Evolutionary conservation across 2,329 filamentous ascomycete species (phyloP), one percentile per base, ranked within the genome.

Genomic region (Sclerotinia trifoliorum): DNA sequence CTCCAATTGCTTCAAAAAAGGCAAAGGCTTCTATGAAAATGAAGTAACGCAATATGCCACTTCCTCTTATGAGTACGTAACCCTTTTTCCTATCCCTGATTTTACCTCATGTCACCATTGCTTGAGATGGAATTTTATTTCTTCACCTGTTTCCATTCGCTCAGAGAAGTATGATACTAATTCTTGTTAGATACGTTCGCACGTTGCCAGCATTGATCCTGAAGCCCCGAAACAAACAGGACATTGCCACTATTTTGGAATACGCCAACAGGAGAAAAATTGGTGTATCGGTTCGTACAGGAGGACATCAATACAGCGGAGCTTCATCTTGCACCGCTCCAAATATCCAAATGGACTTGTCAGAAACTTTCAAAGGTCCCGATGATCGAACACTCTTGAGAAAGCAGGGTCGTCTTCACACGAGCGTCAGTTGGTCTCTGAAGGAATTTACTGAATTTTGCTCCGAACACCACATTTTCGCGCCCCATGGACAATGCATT

Each of bases 241-340:
- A 84, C 61, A 81, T 84, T 62, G 73, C 76, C 15, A 71, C 74
- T 8, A 75, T 79, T 2, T 71, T 84, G 8, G 77, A 78, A 54
- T 82, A 80, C 68, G 82, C 82, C 2, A 79, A 76, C 52, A 72
- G 77, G 4, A 75, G 79, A 63, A 79, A 78, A 2, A 75, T 81
- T 21, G 78, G 80, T 4, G 77, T 84, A 1, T 81, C 83, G 11
- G 78, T 84, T 66, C 80, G 78, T 68, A 83, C 77, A 0, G 82
- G 82, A 0, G 82, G 82, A 1, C 82, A 84, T 67, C 81, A 83
- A 69, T 84, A 84, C 71, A 81, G 80, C 62, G 82, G 82, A 32
- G 82, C 82, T 17, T 83, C 79, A 0, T 83, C 82, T 0, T 83
- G 81, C 0, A 74, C 76, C 29, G 78, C 76, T 5, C 75, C 77